Conservation (phyloP, 768 basidiomycete genomes). For the Boletus sensibilis region DNA sequence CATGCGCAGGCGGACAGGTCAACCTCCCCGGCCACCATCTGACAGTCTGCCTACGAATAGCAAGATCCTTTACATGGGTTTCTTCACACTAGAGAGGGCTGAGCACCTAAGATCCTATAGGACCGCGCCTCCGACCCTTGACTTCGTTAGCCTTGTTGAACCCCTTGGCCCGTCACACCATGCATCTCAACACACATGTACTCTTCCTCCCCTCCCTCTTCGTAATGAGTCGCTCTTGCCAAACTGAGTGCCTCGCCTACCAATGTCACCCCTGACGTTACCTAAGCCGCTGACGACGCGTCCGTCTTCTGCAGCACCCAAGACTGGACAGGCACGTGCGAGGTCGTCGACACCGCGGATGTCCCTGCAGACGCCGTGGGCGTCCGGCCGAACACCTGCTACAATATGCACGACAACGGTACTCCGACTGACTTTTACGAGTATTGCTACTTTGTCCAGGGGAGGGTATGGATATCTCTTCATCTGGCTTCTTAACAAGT, state of each 20-base stretch:
- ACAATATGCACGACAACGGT: background rate
- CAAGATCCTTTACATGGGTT: background rate
- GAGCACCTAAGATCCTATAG: background rate
- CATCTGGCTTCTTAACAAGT: no score
- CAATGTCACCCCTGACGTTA: background rate
- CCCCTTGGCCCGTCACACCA: background rate
- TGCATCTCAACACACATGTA: background rate
- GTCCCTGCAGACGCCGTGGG: background rate
- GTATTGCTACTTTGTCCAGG: no score
- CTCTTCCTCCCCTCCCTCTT: background rate
- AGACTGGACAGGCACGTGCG: background rate
- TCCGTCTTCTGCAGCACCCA: background rate
- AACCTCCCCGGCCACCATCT: background rate
- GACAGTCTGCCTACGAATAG: background rate
- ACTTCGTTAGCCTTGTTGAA: background rate
- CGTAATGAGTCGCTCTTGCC: background rate
- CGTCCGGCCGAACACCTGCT: background rate
- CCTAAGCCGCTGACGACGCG: background rate
- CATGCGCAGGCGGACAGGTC: background rate
- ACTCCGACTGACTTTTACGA: background rate
- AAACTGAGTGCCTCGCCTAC: background rate
- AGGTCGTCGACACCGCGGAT: no score
- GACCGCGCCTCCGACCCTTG: background rate
- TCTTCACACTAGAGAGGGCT: background rate
- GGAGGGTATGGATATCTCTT: no score